Evolutionary conservation across 257 asterid species (phyloP).

Genomic region (Solanum sitiens): DNA sequence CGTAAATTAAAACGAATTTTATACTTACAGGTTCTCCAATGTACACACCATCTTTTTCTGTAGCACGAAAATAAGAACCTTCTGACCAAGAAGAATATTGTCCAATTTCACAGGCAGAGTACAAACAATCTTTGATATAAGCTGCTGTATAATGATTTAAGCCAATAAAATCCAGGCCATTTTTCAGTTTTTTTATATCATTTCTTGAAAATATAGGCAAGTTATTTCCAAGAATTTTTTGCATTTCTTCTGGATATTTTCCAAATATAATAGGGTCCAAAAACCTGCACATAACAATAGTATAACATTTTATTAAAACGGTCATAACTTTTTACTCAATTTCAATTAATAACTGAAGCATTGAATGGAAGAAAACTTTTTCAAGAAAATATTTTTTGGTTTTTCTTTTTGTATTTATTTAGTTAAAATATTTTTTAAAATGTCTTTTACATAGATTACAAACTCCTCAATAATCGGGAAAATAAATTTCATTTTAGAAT

Average conservation of each 20-base stretch:
- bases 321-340: neutral
- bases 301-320: neutral
- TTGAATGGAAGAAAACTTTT: neutral
- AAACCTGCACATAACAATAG: constrained; percentile 3
- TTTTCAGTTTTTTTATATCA: constrained; percentile 10
- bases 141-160: constrained; percentile 16
- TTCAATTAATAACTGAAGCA: neutral
- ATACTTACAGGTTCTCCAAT: constrained; percentile 40
- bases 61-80: constrained; percentile 26
- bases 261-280: constrained; percentile 19
- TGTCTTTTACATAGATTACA: neutral
- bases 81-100: constrained; percentile 13
- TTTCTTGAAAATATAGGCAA: constrained; percentile 13
- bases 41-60: constrained; percentile 23
- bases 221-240: constrained; percentile 6
- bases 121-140: constrained; percentile 20
- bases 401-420: neutral
- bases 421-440: neutral
- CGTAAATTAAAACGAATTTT: neutral
- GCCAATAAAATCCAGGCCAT: constrained; percentile 18
- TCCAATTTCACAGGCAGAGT: constrained; percentile 11
- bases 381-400: neutral
- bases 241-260: constrained; percentile 26
- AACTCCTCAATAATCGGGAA: neutral
- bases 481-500: neutral